Conservation (phyloP, 2,329 filamentous ascomycete genomes). For the Onygena corvina region DNA sequence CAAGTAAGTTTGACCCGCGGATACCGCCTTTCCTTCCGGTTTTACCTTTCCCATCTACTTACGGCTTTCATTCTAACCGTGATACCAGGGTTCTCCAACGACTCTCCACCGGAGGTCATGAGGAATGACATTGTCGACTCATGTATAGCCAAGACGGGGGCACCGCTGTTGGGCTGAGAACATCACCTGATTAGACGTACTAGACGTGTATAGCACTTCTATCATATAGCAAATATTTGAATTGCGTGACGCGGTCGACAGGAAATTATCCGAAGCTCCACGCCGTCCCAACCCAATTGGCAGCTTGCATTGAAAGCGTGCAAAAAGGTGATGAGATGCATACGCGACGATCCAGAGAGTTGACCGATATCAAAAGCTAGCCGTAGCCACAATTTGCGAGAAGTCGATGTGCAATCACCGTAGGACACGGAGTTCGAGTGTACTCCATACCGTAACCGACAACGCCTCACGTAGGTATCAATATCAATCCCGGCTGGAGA, state of each 20-base stretch:
- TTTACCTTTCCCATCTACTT: neutral
- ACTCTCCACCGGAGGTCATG: constrained; percentile 11
- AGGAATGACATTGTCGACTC: neutral
- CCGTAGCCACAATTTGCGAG: neutral
- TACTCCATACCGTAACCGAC: no score
- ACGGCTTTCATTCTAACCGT: neutral
- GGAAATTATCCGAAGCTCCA: constrained; percentile 1
- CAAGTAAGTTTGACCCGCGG: constrained; percentile 48
- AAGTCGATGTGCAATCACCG: neutral
- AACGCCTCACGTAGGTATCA: no score
- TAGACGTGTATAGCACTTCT: neutral
- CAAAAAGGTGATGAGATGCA: neutral
- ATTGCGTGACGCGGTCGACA: neutral
- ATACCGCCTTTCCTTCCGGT: neutral
- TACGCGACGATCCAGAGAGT: neutral
- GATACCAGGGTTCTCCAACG: constrained; percentile 10
- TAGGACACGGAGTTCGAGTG: neutral
- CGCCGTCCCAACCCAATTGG: neutral
- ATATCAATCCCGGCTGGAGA: neutral
- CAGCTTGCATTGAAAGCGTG: neutral
- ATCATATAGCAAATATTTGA: no score
- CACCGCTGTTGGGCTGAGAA: neutral
- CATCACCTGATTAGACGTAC: neutral
- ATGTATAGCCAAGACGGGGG: neutral
- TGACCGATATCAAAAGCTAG: neutral